These are phyloP conservation scores for Achlya hypogyna DNA, from an alignment of 352 stramenopile species.

Conservation along the genomic window DNA sequence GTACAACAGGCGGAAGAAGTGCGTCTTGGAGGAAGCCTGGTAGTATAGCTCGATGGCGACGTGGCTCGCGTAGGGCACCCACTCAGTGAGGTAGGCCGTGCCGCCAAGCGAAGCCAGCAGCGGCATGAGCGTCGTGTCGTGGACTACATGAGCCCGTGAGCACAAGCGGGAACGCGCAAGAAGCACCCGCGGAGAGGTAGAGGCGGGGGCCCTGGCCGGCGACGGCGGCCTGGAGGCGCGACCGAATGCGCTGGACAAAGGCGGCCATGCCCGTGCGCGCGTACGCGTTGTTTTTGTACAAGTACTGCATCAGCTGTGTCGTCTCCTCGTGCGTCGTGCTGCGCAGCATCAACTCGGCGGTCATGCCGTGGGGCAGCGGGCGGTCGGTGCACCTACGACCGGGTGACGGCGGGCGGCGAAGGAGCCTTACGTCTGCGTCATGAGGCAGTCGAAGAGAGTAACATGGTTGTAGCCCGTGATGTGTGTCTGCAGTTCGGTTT, in stretches of 20 bases:
- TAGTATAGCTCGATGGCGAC: conserved; percentile 13
- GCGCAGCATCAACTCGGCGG: conserved; percentile 2
- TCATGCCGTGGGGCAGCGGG: not conserved
- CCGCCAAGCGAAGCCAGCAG: conserved; percentile 10
- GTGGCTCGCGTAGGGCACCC: conserved; percentile 19
- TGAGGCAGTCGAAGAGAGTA: conserved; percentile 16
- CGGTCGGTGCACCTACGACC: conserved; percentile 12
- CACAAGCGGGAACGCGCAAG: not conserved
- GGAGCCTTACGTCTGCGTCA: conserved; percentile 4
- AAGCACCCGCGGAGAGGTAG: conserved; percentile 4
- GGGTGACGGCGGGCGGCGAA: not conserved
- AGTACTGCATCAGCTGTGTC: conserved; percentile 10
- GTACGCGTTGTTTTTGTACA: conserved; percentile 19
- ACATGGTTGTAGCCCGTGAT: conserved; percentile 4
- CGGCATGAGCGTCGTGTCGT: conserved; percentile 18
- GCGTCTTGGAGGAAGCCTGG: not conserved
- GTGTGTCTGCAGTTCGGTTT: not conserved
- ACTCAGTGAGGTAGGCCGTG: conserved; percentile 9
- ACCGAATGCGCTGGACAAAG: conserved; percentile 6
- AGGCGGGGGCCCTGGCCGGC: not conserved
- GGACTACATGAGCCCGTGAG: not conserved
- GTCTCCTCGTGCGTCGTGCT: not conserved
- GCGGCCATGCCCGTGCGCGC: conserved; percentile 12
- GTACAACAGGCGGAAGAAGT: conserved; percentile 19
- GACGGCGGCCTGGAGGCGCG: not conserved